Conservation (phyloP, 495 filamentous ascomycete species). For the Immersiella caudata region DNA sequence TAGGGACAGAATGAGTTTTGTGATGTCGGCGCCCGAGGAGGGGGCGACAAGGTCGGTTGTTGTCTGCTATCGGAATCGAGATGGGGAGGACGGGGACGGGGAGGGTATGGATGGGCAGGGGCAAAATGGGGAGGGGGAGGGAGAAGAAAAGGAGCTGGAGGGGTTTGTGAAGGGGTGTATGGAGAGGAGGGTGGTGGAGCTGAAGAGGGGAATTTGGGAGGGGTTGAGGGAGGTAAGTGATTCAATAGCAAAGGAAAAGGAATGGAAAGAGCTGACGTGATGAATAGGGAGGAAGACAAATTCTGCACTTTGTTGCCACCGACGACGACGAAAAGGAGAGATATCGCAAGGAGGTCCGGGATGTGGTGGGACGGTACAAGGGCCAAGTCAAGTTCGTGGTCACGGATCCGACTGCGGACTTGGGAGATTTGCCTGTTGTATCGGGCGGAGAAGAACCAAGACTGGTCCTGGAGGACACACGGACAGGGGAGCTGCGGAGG, state of each 20-base stretch:
- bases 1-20: conserved; percentile 38
- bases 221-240: neutral
- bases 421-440: conserved; percentile 32
- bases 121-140: neutral
- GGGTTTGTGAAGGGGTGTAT: neutral
- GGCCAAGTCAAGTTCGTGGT: conserved; percentile 40
- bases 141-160: neutral
- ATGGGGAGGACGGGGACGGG: conserved; percentile 20
- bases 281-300: conserved; percentile 37
- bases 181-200: neutral
- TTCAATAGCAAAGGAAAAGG: neutral
- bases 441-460: conserved; percentile 16
- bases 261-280: neutral
- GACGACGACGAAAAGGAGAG: conserved; percentile 25
- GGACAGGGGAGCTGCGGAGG: neutral
- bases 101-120: neutral
- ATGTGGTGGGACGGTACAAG: conserved; percentile 39
- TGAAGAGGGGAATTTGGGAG: neutral
- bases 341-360: conserved; percentile 29
- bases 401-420: conserved; percentile 40
- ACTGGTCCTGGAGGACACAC: neutral
- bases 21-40: conserved; percentile 25
- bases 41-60: conserved; percentile 25
- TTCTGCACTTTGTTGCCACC: conserved; percentile 39
- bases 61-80: conserved; percentile 36